Conservation (phyloP, 768 basidiomycete species). For the Amanita molliuscula region DNA sequence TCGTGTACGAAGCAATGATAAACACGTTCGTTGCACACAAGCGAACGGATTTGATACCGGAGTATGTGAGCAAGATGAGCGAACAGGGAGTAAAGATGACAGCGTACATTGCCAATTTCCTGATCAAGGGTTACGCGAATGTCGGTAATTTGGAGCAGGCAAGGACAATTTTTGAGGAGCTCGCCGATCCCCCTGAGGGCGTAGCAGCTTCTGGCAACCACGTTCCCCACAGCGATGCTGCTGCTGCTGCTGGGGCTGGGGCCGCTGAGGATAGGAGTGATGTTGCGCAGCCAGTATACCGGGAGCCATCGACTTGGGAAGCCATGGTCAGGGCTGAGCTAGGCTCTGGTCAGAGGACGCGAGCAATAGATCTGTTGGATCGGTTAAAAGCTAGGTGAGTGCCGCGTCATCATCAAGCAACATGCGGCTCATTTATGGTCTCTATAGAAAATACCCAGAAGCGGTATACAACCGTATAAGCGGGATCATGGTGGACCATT, state of each 20-base stretch:
- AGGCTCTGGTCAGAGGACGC: constrained; percentile 59
- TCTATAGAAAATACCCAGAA: constrained; percentile 56
- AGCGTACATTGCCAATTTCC: constrained; percentile 86
- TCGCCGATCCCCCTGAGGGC: constrained; percentile 73
- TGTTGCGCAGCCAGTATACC: constrained; percentile 55
- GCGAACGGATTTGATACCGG: constrained; percentile 65
- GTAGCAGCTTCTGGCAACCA: constrained; percentile 89
- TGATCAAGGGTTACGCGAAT: constrained; percentile 66
- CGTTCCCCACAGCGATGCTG: constrained; percentile 47
- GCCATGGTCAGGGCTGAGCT: constrained; percentile 92
- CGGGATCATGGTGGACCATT: constrained; percentile 69
- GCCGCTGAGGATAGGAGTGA: background rate
- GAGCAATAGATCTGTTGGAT: constrained; percentile 58
- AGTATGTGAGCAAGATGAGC: constrained; percentile 54
- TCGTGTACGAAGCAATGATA: constrained; percentile 85
- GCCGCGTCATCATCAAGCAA: background rate
- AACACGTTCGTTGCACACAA: constrained; percentile 76
- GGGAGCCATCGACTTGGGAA: constrained; percentile 94
- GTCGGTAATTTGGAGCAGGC: constrained; percentile 63
- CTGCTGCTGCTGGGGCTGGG: constrained; percentile 1
- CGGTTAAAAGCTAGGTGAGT: constrained; percentile 64
- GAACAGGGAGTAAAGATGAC: constrained; percentile 72
- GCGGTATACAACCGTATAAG: constrained; percentile 75
- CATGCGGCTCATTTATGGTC: background rate
- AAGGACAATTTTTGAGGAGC: constrained; percentile 65